A percentile compares a stretch with the other conserved stretches of the same genome.
These are phyloP conservation scores for Alnus glutinosa DNA, from an alignment of 306 rosid species.

Conservation along the genomic window DNA sequence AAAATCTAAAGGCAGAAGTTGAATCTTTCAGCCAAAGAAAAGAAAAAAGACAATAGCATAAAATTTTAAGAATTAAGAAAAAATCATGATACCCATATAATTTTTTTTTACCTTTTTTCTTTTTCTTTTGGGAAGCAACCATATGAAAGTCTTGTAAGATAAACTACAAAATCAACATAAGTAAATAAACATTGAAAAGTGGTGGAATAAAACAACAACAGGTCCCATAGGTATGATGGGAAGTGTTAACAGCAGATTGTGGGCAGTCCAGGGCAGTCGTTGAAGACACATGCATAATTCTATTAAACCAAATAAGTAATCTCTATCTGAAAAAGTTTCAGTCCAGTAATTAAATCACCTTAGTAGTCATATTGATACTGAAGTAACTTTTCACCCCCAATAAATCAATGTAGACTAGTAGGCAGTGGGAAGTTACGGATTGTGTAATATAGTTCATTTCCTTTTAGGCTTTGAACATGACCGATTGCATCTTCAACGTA, in stretches of 20 bases:
- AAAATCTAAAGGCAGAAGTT: constrained; percentile 45
- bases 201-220: not conserved
- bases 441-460: constrained; percentile 1
- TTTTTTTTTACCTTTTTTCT: no score
- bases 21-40: constrained; percentile 1
- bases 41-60: not conserved
- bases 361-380: not conserved
- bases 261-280: not conserved
- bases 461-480: not conserved
- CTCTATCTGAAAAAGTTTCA: not conserved
- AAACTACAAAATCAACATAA: not conserved
- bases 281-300: not conserved
- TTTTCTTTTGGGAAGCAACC: no score
- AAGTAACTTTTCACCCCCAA: not conserved
- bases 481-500: not conserved
- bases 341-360: not conserved
- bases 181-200: not conserved
- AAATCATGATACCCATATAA: not conserved
- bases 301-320: not conserved
- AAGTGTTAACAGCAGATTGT: not conserved
- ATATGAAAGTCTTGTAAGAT: not conserved
- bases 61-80: not conserved
- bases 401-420: not conserved
- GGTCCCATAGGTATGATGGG: not conserved
- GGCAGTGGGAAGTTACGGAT: not conserved